Percentiles rank a stretch among this genome's conserved stretches.
phyloP scores from a whole-genome alignment of 805 yeast genomes.

The Candida ascalaphidarum region DNA sequence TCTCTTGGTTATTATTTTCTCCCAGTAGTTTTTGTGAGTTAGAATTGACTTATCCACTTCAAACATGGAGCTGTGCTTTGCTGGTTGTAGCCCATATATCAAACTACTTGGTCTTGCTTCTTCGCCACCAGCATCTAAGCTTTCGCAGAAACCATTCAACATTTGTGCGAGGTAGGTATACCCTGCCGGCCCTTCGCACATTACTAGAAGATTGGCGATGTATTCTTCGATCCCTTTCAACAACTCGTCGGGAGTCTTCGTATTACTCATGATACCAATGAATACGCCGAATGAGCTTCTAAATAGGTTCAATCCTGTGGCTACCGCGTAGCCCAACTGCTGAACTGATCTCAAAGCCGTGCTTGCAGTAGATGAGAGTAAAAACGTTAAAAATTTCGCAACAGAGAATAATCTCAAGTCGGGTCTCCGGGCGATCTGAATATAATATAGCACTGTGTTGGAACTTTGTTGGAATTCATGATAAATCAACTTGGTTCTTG shows the following conservation, averaged over 20 bases:
- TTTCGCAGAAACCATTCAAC: no score
- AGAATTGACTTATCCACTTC: constrained; percentile 5
- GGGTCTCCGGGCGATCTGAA: constrained; percentile 47
- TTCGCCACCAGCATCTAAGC: no score
- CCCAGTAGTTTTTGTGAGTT: constrained; percentile 40
- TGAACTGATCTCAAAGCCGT: constrained; percentile 44
- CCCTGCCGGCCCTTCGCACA: no score
- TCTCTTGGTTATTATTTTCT: constrained; percentile 37
- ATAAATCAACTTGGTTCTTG: constrained; percentile 13
- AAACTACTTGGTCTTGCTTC: no score
- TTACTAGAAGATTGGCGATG: no score
- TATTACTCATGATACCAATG: constrained; percentile 47
- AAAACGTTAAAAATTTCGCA: constrained; percentile 38
- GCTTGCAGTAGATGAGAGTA: constrained; percentile 35
- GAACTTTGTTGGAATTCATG: constrained; percentile 24
- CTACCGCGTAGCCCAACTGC: constrained; percentile 55
- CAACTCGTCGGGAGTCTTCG: constrained; percentile 30
- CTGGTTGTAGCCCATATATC: constrained; percentile 15
- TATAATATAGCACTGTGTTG: constrained; percentile 41
- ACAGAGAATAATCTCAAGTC: constrained; percentile 26
- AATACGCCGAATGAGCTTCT: constrained; percentile 51
- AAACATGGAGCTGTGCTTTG: constrained; percentile 17
- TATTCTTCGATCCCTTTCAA: constrained; percentile 41
- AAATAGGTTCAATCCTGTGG: constrained; percentile 47
- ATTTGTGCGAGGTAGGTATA: no score